Evolutionary conservation across 768 basidiomycete genomes (phyloP), one percentile per base, ranked within the genome.

Genomic region (Russula virescens): DNA sequence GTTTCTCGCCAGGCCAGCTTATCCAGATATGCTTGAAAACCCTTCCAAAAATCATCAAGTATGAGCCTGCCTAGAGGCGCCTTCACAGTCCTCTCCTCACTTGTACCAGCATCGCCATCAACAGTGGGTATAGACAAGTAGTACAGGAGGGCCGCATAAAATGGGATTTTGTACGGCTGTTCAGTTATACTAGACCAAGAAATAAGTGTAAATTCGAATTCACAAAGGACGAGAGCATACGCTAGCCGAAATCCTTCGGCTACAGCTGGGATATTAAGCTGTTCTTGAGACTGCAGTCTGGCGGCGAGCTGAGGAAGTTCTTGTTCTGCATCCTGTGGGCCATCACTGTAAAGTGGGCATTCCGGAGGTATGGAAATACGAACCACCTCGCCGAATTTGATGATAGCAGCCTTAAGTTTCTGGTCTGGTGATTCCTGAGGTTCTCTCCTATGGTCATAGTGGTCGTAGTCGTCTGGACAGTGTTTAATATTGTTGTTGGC

Each of bases 101-200:
- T 74, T 45, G 79, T 81, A 43, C 74, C 21, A 1, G 56, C 31
- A 13, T 53, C 51, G 19, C 40, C 45, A 4, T 47, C 45, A 68
- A 42, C 45, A 21, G 54, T 21, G 7, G 73, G 77, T 68, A 83
- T 81, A 68, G 84, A 81, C 43, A 98, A 77, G 43, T 85, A 75
- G 23, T 86, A 81, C 52, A 97, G 79, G 19, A 98, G 75, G 13
- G 90, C 84, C 14, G 91, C 91, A 74, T 94, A 94, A 71, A 86
- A 89, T 0, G 93, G 88, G 40, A 91, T 89, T 78, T 98, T 99
- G 79, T 85, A 94, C 0, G 95, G 94, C 69, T 97, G 89, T 75
- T 98, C 92, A 0, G 88, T 92, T 56, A 92, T 84, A 54, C 91
- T 94, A 70, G 5, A 49, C 14, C n/a, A 40, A 38, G 21, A 66